phyloP scores from a whole-genome alignment of 78 protist species.

The Tieghemostelium lacteum region DNA sequence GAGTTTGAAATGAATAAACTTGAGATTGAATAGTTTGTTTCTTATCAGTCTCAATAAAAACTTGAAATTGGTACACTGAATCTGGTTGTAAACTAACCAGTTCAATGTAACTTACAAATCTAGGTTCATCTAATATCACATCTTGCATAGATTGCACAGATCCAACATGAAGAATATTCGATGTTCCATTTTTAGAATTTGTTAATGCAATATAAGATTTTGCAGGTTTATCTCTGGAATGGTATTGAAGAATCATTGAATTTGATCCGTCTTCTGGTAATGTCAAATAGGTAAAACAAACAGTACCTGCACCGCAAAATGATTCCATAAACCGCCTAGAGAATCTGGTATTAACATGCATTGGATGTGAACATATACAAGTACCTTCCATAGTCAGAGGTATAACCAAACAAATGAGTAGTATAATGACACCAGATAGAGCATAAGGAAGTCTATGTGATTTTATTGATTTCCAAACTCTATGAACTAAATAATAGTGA shows the following conservation, averaged over 20 bases:
- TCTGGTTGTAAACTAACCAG: constrained; percentile 1
- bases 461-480: background rate
- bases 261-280: constrained; percentile 41
- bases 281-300: constrained; percentile 39
- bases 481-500: background rate
- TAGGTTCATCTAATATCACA: constrained; percentile 26
- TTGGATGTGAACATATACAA: constrained; percentile 75
- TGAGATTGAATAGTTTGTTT: background rate
- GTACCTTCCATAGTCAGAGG: constrained; percentile 25
- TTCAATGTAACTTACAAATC: constrained; percentile 10
- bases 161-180: too few relatives aligned
- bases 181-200: background rate
- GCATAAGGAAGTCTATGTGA: background rate
- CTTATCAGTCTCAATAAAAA: background rate
- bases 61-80: background rate
- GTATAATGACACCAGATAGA: background rate
- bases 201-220: background rate
- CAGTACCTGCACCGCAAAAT: constrained; percentile 6
- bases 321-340: constrained; percentile 19
- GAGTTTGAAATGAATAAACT: constrained; percentile 20
- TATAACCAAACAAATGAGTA: constrained; percentile 4
- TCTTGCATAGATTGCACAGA: background rate
- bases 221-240: constrained; percentile 43
- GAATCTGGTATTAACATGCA: constrained; percentile 19
- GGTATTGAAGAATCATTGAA: constrained; percentile 61